A percentile compares a stretch with the other conserved stretches of the same genome.
phyloP scores from a whole-genome alignment of 2,329 filamentous ascomycete genomes.

The Byssochlamys sp. region DNA sequence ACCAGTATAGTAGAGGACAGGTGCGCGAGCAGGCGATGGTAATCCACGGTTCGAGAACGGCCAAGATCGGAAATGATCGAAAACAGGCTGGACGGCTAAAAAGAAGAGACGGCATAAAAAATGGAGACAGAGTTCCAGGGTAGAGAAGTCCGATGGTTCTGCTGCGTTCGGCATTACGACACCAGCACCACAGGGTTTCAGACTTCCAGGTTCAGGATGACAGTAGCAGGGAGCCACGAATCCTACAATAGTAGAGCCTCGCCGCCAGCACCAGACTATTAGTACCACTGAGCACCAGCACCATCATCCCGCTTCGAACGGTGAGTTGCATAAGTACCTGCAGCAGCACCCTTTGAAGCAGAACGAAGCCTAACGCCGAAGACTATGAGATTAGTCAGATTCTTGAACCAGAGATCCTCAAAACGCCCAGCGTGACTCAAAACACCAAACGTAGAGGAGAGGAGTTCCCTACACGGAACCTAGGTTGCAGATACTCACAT shows the following conservation, averaged over 20 bases:
- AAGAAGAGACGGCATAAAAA: conserved; percentile 25
- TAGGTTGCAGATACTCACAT: conserved; percentile 78
- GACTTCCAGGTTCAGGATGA: conserved; percentile 19
- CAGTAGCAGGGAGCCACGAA: conserved; percentile 18
- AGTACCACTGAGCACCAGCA: conserved; percentile 41
- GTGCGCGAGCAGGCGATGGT: conserved; percentile 11
- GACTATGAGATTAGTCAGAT: conserved; percentile 72
- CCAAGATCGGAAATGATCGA: conserved; percentile 25
- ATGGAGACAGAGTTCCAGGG: conserved; percentile 22
- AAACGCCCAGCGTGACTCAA: conserved; percentile 61
- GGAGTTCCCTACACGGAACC: conserved; percentile 77
- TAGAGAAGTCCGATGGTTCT: conserved; percentile 23
- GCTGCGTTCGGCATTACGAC: conserved; percentile 19
- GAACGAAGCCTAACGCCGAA: conserved; percentile 79
- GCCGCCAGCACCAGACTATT: conserved; percentile 25
- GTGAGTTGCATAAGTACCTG: conserved; percentile 38
- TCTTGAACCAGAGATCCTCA: conserved; percentile 62
- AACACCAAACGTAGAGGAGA: conserved; percentile 72
- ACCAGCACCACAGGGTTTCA: conserved; percentile 19
- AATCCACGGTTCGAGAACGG: conserved; percentile 22
- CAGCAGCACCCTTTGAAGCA: conserved; percentile 61
- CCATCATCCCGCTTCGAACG: conserved; percentile 46
- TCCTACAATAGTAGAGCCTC: conserved; percentile 18
- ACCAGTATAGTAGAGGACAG: conserved; percentile 6
- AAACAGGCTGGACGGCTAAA: conserved; percentile 24